A percentile compares a stretch with the other conserved stretches of the same genome.
phyloP scores from a whole-genome alignment of 2,329 filamentous ascomycete species.

The Cadophora malorum region DNA sequence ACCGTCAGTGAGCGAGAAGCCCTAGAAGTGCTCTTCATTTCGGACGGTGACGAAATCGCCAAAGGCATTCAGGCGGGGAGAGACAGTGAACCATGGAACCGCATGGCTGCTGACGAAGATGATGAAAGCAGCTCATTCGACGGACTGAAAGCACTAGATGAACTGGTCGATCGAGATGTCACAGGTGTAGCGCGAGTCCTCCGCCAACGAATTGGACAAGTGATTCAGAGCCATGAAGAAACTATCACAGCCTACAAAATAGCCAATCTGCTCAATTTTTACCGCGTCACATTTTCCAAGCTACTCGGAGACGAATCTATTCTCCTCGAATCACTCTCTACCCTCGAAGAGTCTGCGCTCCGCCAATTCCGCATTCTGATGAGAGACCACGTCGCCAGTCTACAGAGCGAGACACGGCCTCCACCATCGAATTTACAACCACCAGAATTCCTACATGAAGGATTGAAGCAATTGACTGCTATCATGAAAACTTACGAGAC shows the following conservation, averaged over 20 bases:
- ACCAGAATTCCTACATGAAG: conserved; percentile 81
- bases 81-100: conserved; percentile 84
- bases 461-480: conserved; percentile 76
- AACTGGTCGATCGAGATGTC: conserved; percentile 86
- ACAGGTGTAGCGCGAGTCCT: conserved; percentile 81
- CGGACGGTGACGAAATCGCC: conserved; percentile 86
- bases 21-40: conserved; percentile 87
- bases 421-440: conserved; percentile 76
- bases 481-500: conserved; percentile 90
- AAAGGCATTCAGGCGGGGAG: conserved; percentile 80
- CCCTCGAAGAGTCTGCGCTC: conserved; percentile 77
- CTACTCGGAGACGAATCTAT: conserved; percentile 73
- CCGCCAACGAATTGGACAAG: conserved; percentile 88
- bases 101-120: conserved; percentile 61
- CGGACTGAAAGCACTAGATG: conserved; percentile 78
- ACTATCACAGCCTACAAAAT: conserved; percentile 88
- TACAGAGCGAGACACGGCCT: conserved; percentile 75
- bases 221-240: conserved; percentile 91
- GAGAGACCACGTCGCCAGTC: conserved; percentile 77
- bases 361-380: conserved; percentile 83
- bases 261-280: conserved; percentile 88
- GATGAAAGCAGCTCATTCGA: conserved; percentile 70
- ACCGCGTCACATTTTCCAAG: conserved; percentile 82
- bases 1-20: conserved; percentile 94
- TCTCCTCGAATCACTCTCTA: conserved; percentile 71